Conservation (phyloP, 2,329 filamentous ascomycete genomes). For the Biscogniauxia mediterranea region DNA sequence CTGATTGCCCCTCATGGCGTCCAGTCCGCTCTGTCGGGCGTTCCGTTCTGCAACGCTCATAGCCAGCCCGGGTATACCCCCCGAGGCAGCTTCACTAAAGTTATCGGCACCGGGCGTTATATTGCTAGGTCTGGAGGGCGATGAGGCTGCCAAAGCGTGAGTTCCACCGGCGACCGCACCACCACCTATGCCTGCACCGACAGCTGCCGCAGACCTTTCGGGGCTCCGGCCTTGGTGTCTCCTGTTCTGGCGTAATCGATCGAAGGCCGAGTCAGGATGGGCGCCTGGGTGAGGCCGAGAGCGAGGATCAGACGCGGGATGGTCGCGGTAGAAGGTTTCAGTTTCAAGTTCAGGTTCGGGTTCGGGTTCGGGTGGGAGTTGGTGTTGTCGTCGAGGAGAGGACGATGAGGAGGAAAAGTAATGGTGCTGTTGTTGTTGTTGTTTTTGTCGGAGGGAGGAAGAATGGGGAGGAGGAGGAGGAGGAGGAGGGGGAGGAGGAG, state of each 20-base stretch:
- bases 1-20: conserved; percentile 51
- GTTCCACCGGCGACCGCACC: conserved; percentile 23
- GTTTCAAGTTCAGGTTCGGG: conserved; percentile 1
- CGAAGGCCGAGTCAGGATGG: conserved; percentile 40
- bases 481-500: conserved; percentile 11
- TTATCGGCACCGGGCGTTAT: conserved; percentile 67
- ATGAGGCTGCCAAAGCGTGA: conserved; percentile 14
- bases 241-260: conserved; percentile 35
- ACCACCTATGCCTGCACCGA: conserved; percentile 16
- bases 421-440: conserved; percentile 6
- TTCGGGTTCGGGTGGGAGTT: not conserved
- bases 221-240: conserved; percentile 30
- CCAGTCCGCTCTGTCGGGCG: conserved; percentile 62
- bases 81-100: conserved; percentile 59
- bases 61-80: conserved; percentile 67
- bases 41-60: conserved; percentile 64
- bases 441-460: not conserved
- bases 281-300: conserved; percentile 18
- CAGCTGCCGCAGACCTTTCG: conserved; percentile 17
- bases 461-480: not conserved
- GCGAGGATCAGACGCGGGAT: not conserved
- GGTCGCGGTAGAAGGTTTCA: conserved; percentile 24
- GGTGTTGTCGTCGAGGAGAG: conserved; percentile 6
- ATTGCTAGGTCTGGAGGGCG: conserved; percentile 34
- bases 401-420: conserved; percentile 12